Percentiles rank a stretch among this genome's conserved stretches.
Evolutionary conservation across 331 rosid species (phyloP).

Genomic region (Spiraea crenata): DNA sequence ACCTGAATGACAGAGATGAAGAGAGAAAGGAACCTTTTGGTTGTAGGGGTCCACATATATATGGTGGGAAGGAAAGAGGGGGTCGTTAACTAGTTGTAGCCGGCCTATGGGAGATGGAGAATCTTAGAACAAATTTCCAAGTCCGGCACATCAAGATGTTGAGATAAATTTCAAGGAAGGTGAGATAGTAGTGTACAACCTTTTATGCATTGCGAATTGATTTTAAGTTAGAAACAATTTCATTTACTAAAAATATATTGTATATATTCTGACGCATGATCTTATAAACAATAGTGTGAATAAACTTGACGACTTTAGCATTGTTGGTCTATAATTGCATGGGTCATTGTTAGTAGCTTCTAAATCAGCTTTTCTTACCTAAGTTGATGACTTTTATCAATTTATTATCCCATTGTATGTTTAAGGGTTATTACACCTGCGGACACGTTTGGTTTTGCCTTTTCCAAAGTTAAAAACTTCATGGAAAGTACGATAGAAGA

Average conservation of each 20-base stretch:
- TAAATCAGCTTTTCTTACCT: slow-evolving; percentile 20
- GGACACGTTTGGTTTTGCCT: neutral
- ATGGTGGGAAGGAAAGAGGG: slow-evolving; percentile 8
- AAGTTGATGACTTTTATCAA: slow-evolving; percentile 20
- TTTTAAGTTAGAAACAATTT: too few species aligned
- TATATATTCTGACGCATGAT: too few species aligned
- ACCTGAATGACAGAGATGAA: neutral
- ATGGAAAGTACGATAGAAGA: neutral
- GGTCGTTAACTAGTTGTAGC: slow-evolving; percentile 8
- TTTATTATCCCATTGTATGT: neutral
- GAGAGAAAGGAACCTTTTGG: slow-evolving; percentile 4
- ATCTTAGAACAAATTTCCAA: slow-evolving; percentile 26
- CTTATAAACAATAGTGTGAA: too few species aligned
- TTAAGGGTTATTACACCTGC: neutral
- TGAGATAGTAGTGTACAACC: neutral
- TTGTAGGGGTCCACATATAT: slow-evolving; percentile 32
- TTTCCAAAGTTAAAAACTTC: neutral
- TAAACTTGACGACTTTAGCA: neutral
- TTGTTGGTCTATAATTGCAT: neutral
- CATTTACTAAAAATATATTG: too few species aligned
- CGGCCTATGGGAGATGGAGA: slow-evolving; percentile 6
- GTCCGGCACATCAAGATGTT: too few species aligned
- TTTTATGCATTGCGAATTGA: too few species aligned
- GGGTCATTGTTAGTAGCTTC: neutral
- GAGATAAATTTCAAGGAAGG: neutral